Conservation (phyloP, 106 monocot species). For the Iris macrosiphon region DNA sequence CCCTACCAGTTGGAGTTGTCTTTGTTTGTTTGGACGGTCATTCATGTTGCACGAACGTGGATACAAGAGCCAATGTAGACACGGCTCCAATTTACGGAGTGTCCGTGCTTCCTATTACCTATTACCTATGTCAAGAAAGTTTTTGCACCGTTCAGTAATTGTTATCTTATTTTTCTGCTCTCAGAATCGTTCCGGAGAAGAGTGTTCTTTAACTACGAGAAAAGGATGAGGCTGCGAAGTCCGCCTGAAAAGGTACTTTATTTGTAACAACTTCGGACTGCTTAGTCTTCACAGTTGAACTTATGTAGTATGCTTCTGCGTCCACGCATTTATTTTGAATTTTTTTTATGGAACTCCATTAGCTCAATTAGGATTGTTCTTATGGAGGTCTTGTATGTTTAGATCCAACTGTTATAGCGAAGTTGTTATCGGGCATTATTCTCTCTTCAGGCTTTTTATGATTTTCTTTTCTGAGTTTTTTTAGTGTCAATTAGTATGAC, state of each 20-base stretch:
- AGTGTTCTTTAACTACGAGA: constrained; percentile 99
- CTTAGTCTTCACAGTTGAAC: too few species aligned
- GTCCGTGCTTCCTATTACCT: background rate
- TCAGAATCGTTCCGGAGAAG: constrained; percentile 82
- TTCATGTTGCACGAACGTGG: background rate
- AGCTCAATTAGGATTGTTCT: too few species aligned
- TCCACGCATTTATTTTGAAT: too few species aligned
- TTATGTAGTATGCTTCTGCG: too few species aligned
- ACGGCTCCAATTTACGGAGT: background rate
- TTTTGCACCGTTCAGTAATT: background rate
- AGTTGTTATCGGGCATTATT: too few species aligned
- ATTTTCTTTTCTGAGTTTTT: too few species aligned
- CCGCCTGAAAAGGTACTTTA: constrained; percentile 83
- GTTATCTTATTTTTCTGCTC: background rate
- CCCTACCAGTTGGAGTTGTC: background rate
- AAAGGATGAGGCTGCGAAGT: constrained; percentile 71
- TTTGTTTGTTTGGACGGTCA: background rate
- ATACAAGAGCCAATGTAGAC: background rate
- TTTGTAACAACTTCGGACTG: background rate
- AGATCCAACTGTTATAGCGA: too few species aligned
- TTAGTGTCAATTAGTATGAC: too few species aligned
- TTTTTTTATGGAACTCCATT: too few species aligned
- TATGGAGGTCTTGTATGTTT: too few species aligned
- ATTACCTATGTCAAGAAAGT: background rate
- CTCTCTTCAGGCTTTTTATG: too few species aligned